Conservation (phyloP, 495 filamentous ascomycete genomes). For the Parmelia sp. region DNA sequence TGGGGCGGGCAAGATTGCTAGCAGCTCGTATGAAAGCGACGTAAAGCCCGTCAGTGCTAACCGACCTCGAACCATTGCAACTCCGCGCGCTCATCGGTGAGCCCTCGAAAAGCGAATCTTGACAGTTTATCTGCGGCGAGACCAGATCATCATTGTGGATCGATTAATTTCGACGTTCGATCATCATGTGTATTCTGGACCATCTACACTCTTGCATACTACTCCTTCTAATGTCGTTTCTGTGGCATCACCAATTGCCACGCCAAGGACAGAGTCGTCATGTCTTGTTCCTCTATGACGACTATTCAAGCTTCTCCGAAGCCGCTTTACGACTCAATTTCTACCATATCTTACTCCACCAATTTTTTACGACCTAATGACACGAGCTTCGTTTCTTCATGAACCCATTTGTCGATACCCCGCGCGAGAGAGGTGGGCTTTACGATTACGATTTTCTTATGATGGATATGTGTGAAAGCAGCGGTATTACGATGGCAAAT, state of each 20-base stretch:
- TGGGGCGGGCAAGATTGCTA: slow-evolving; percentile 42
- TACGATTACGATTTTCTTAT: slow-evolving; percentile 24
- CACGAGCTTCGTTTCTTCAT: slow-evolving; percentile 19
- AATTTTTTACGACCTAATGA: slow-evolving; percentile 22
- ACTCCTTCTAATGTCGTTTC: slow-evolving; percentile 2
- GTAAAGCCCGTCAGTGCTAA: slow-evolving; percentile 21
- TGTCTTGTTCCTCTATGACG: slow-evolving; percentile 4
- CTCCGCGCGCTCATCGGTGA: slow-evolving; percentile 24
- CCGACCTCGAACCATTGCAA: slow-evolving; percentile 19
- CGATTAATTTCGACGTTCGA: background rate
- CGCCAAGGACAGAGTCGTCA: background rate
- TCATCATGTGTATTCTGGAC: background rate
- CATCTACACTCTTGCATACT: slow-evolving; percentile 11
- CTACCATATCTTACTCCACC: slow-evolving; percentile 21
- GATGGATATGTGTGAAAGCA: slow-evolving; percentile 20
- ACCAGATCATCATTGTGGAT: background rate
- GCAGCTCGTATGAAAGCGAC: slow-evolving; percentile 32
- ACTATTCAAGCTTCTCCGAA: slow-evolving; percentile 1
- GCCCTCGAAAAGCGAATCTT: background rate
- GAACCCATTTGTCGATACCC: slow-evolving; percentile 11
- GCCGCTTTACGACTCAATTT: slow-evolving; percentile 12
- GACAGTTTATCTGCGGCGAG: background rate
- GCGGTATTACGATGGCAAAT: slow-evolving; percentile 16
- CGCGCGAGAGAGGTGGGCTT: slow-evolving; percentile 13
- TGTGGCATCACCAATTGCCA: slow-evolving; percentile 7